phyloP scores from a whole-genome alignment of 2,329 filamentous ascomycete genomes.

The Pseudogymnoascus sp. region DNA sequence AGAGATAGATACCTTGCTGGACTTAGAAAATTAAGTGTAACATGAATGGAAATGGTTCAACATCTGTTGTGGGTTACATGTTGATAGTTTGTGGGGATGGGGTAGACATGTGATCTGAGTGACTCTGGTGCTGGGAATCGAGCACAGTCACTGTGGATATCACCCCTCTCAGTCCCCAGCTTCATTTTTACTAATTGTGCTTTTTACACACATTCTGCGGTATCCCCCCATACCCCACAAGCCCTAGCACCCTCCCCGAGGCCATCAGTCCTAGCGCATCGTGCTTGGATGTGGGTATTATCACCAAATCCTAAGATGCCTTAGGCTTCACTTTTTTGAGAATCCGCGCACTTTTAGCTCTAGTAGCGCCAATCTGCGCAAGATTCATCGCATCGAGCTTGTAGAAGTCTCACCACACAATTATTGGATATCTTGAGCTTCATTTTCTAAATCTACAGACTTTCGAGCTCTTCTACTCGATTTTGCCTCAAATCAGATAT shows the following conservation, averaged over 20 bases:
- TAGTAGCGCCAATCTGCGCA: not conserved
- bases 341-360: not conserved
- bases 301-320: not conserved
- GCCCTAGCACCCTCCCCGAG: too few species aligned
- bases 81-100: not conserved
- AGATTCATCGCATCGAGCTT: too few species aligned
- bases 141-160: not conserved
- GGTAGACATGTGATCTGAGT: not conserved
- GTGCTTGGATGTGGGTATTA: too few species aligned
- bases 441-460: too few species aligned
- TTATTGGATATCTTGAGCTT: not conserved
- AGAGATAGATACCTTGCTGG: not conserved
- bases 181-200: not conserved
- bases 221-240: too few species aligned
- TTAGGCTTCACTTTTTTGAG: not conserved
- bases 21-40: not conserved
- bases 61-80: not conserved
- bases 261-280: too few species aligned
- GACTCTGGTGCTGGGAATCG: not conserved
- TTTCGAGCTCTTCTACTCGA: too few species aligned
- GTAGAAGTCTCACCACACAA: too few species aligned
- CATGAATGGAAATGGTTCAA: slow-evolving; percentile 3
- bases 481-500: too few species aligned
- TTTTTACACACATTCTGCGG: not conserved
- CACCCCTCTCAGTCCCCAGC: not conserved